Conservation (phyloP, 225 moss, liverwort and hornwort species). For the Pseudoscleropodium purum region DNA sequence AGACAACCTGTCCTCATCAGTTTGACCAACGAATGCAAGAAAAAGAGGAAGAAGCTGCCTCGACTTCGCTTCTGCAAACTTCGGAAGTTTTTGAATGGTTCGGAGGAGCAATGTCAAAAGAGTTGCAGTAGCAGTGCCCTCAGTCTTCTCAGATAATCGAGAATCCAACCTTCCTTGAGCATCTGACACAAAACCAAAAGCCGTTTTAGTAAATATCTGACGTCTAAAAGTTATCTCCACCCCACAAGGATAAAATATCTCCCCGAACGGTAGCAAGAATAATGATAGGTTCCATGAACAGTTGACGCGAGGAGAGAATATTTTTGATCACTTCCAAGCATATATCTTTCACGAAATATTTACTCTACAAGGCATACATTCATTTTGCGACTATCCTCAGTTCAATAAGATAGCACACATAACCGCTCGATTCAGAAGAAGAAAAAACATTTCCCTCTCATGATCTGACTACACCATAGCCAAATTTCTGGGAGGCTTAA, state of each 20-base stretch:
- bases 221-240: neutral
- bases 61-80: constrained; percentile 77
- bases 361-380: neutral
- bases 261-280: neutral
- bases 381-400: neutral
- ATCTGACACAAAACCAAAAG: constrained; percentile 19
- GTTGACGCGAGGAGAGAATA: neutral
- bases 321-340: neutral
- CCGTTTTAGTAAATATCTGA: neutral
- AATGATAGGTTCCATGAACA: neutral
- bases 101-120: constrained; percentile 55
- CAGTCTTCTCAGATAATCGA: constrained; percentile 24
- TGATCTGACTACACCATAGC: neutral
- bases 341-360: neutral
- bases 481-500: neutral
- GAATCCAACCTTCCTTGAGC: constrained; percentile 40
- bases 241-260: neutral
- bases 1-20: constrained; percentile 38
- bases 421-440: neutral
- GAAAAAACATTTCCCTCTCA: neutral
- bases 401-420: neutral
- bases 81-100: constrained; percentile 66
- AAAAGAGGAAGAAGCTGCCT: constrained; percentile 94
- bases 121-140: constrained; percentile 57
- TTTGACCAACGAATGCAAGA: constrained; percentile 67